Base-by-base conservation (phyloP, 75 land plant species). In the Sequoiadendron giganteum region DNA sequence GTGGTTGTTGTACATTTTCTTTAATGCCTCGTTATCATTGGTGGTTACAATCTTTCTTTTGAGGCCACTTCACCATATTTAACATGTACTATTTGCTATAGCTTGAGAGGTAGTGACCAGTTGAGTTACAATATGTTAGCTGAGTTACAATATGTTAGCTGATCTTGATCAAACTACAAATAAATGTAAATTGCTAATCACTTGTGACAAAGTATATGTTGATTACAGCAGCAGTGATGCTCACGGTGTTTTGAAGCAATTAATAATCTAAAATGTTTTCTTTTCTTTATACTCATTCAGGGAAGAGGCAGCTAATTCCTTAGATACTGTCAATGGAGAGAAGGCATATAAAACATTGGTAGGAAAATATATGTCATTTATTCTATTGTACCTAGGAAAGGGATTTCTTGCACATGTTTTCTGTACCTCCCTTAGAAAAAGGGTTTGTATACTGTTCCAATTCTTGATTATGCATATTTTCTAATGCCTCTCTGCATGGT, bases 331-430 rank as follows among this genome's bases (percentile, higher is more conserved):
- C 30, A 47, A 14, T 45, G 34, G 13, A 14, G 84, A 13, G 0
- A 82, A 47, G 84, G 32, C 30, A 82, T n/a, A 82, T n/a, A 82
- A 82, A 82, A 82, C 84, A 82, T 82, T n/a, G 84, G 84, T 82
- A 47, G 48, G 84, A 14, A 82, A 82, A 18, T 28, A 13, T 40
- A 16, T 47, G 30, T 82, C 52, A n/a, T 47, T 45, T 28, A 45
- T 82, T 43, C 25, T 19, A 39, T 82, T 47, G 1, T n/a, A 10
- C n/a, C 4, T 80, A 2, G 25, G 47, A 5, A 79, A 40, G 25
- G 10, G 7, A 40, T 79, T 79, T 40, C 40, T 42, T 8, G 45
- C 40, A 34, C 42, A 18, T 42, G 21, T 79, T 79, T 42, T 25
- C 21, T 79, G 47, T 42, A 42, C 82, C 40, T 79, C 21, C 14